Conservation (phyloP, 2,329 filamentous ascomycete species). For the Rachicladosporium sp. region DNA sequence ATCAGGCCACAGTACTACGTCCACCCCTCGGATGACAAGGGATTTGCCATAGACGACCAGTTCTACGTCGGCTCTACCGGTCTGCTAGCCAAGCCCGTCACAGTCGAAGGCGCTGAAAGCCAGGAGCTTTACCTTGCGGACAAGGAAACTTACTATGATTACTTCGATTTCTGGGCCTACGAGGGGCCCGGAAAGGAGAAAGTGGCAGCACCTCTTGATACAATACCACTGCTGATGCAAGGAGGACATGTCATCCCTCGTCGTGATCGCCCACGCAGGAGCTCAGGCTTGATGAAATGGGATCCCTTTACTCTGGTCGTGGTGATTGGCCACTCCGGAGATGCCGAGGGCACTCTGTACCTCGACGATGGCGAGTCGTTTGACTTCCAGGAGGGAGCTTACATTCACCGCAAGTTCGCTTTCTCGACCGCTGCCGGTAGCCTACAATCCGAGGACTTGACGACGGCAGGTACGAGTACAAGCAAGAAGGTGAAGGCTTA, state of each 20-base stretch:
- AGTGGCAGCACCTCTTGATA: slow-evolving; percentile 67
- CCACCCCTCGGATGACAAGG: slow-evolving; percentile 71
- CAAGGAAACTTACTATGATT: slow-evolving; percentile 84
- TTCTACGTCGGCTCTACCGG: slow-evolving; percentile 83
- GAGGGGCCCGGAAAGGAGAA: slow-evolving; percentile 61
- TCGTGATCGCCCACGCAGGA: slow-evolving; percentile 76
- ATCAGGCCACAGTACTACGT: slow-evolving; percentile 87
- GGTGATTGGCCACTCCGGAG: slow-evolving; percentile 52
- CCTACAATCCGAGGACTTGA: slow-evolving; percentile 59
- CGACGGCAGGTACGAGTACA: slow-evolving; percentile 28
- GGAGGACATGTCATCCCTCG: slow-evolving; percentile 86
- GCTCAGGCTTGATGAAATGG: slow-evolving; percentile 77
- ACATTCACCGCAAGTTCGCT: slow-evolving; percentile 71
- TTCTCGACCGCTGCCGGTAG: slow-evolving; percentile 45
- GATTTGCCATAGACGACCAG: slow-evolving; percentile 86
- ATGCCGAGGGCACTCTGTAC: slow-evolving; percentile 74
- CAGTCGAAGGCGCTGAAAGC: slow-evolving; percentile 58
- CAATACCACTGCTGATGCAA: slow-evolving; percentile 81
- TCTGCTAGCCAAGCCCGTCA: slow-evolving; percentile 79
- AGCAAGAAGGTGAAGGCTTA: slow-evolving; percentile 58
- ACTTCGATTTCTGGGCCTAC: slow-evolving; percentile 74
- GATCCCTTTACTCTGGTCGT: slow-evolving; percentile 92
- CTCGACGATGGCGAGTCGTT: slow-evolving; percentile 90
- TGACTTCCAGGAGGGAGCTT: slow-evolving; percentile 73
- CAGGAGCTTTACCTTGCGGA: slow-evolving; percentile 81